Conservation (phyloP, 2,329 filamentous ascomycete species). For the Phyllosticta ampelicida region DNA sequence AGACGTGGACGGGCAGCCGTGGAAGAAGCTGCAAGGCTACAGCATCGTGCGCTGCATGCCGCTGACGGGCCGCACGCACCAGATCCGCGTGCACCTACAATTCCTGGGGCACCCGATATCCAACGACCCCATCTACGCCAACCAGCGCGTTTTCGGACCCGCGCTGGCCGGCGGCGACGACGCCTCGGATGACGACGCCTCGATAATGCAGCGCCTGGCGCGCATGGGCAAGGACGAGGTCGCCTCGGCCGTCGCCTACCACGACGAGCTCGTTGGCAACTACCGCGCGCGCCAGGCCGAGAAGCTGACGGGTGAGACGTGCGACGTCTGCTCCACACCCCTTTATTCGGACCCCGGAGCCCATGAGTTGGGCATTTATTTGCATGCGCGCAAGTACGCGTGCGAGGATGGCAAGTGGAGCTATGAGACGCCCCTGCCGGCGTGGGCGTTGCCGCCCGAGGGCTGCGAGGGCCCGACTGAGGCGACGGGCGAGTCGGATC, state of each 20-base stretch:
- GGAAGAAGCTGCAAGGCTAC: constrained; percentile 58
- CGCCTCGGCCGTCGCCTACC: constrained; percentile 81
- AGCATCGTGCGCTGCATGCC: constrained; percentile 91
- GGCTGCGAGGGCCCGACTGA: constrained; percentile 61
- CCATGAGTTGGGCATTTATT: constrained; percentile 85
- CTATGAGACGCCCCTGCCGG: constrained; percentile 73
- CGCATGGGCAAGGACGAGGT: constrained; percentile 92
- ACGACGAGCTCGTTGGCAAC: constrained; percentile 83
- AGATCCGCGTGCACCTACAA: constrained; percentile 88
- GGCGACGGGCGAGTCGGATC: constrained; percentile 42
- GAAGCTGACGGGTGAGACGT: constrained; percentile 78
- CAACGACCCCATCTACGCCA: constrained; percentile 97
- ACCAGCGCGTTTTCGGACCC: constrained; percentile 80
- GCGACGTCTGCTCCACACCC: constrained; percentile 71
- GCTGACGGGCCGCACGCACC: constrained; percentile 87
- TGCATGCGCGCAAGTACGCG: constrained; percentile 86
- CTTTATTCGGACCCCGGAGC: constrained; percentile 85
- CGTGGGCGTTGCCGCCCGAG: constrained; percentile 74
- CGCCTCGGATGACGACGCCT: constrained; percentile 65
- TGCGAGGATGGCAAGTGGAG: constrained; percentile 75
- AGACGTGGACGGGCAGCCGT: constrained; percentile 30
- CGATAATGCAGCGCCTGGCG: constrained; percentile 74
- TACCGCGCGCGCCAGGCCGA: constrained; percentile 89
- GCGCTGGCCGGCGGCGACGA: constrained; percentile 61
- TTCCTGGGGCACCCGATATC: constrained; percentile 90